phyloP scores from a whole-genome alignment of 768 basidiomycete species.

The Termitomyces sp. region DNA sequence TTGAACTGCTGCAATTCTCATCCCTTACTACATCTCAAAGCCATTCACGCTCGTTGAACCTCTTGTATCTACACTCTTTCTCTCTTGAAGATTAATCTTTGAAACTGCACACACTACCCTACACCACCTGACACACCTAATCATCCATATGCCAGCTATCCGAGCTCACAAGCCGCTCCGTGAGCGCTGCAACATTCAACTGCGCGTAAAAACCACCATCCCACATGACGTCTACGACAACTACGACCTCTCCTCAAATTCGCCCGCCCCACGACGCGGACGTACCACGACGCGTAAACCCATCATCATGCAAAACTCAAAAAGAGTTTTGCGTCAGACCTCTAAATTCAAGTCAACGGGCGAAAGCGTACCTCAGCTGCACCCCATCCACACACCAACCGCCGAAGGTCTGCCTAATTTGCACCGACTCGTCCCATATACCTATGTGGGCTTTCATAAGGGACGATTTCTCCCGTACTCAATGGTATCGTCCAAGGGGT shows the following conservation, averaged over 20 bases:
- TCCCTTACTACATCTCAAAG: background rate
- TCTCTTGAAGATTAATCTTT: background rate
- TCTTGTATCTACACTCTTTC: background rate
- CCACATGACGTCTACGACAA: slow-evolving; percentile 4
- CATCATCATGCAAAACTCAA: background rate
- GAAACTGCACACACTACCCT: background rate
- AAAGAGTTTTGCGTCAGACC: background rate
- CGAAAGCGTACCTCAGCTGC: slow-evolving; percentile 5
- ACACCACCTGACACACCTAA: background rate
- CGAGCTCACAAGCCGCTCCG: slow-evolving; percentile 17
- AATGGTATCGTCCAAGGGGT: slow-evolving; percentile 12
- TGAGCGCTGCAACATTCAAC: slow-evolving; percentile 20
- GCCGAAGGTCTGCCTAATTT: slow-evolving; percentile 10
- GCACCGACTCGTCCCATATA: slow-evolving; percentile 19
- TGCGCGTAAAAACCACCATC: slow-evolving; percentile 18
- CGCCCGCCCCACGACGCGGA: background rate
- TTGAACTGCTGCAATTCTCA: background rate
- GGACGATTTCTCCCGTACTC: slow-evolving; percentile 11
- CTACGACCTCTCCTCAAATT: background rate
- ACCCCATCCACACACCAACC: slow-evolving; percentile 10
- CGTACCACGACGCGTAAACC: slow-evolving; percentile 5
- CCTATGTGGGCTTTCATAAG: slow-evolving; percentile 17
- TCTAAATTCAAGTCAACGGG: background rate
- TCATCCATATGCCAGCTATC: slow-evolving; percentile 15
- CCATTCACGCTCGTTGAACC: background rate